Base-by-base conservation (phyloP, 768 basidiomycete genomes). In the Lentinula boryana region DNA sequence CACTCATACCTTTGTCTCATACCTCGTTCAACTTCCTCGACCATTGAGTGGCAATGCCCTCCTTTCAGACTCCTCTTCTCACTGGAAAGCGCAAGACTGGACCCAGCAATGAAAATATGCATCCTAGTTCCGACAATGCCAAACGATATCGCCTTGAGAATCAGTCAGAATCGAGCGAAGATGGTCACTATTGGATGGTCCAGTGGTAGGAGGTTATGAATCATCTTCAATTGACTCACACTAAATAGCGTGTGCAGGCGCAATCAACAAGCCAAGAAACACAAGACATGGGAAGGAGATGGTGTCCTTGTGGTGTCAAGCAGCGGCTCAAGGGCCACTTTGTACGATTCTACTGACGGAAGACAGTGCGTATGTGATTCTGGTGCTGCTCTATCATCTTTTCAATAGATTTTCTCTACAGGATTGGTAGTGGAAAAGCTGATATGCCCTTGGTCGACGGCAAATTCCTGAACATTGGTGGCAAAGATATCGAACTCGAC, bases 251-350 rank as follows among this genome's bases (percentile, higher is more conserved):
- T 16, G 6, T 35, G 32, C 38, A 89, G 88, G 89, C 75, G 89
- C 61, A 80, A 75, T 49, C 86, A 80, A 48, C 89, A 92, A 70
- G 76, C 78, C 41, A 90, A 84, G 75, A 95, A 95, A 72, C 87
- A 94, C 67, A 93, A 93, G 70, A 93, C 89, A 0, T 95, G 93
- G 93, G 92, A 95, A 56, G 92, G 89, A 40, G 91, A 88, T 66
- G 87, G 80, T 40, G 78, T 88, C n/a, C 76, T 91, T 4, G 82
- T 83, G 9, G 75, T 84, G 16, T 31, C n/a, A 35, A 52, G 51
- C 21, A 78, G 67, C 60, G 73, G 70, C 7, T 69, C 65, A 7
- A 81, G 75, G 66, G 81, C 80, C 52, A 80, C 74, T 3, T 71
- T 91, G 31, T 84, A 83, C 61, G 84, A 88, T 65, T 69, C 75